Conservation (phyloP, 176 grass and related monocot genomes). For the Tillandsia leiboldiana region DNA sequence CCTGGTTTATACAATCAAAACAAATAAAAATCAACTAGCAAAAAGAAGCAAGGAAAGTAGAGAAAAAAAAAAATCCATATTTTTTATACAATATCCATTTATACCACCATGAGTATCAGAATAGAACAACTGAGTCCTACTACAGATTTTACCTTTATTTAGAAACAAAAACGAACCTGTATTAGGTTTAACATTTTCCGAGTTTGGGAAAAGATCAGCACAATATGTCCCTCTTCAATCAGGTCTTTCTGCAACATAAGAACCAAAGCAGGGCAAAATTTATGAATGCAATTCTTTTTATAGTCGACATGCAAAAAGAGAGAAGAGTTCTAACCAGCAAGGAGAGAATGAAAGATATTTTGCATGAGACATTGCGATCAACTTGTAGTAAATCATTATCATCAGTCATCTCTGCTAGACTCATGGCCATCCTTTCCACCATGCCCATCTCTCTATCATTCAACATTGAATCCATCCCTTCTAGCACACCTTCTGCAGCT, state of each 20-base stretch:
- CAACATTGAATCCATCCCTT: slow-evolving; percentile 70
- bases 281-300: slow-evolving; percentile 4
- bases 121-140: neutral
- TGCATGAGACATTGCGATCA: slow-evolving; percentile 77
- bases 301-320: slow-evolving; percentile 1
- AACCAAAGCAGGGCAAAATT: slow-evolving; percentile 14
- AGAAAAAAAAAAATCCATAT: neutral
- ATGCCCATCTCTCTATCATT: slow-evolving; percentile 59
- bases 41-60: neutral
- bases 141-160: neutral
- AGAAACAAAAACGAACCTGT: slow-evolving; percentile 38
- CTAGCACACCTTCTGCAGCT: slow-evolving; percentile 61
- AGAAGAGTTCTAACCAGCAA: slow-evolving; percentile 52
- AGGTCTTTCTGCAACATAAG: slow-evolving; percentile 54
- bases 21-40: neutral
- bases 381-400: slow-evolving; percentile 36
- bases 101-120: neutral
- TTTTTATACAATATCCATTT: neutral
- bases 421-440: slow-evolving; percentile 75
- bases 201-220: slow-evolving; percentile 81
- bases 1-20: slow-evolving; percentile 30
- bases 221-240: slow-evolving; percentile 55
- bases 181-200: slow-evolving; percentile 87
- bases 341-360: slow-evolving; percentile 76
- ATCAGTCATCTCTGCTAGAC: slow-evolving; percentile 58